Evolutionary conservation across 768 basidiomycete genomes (phyloP), one percentile per base, ranked within the genome.

Genomic region (Mycena belliarum): DNA sequence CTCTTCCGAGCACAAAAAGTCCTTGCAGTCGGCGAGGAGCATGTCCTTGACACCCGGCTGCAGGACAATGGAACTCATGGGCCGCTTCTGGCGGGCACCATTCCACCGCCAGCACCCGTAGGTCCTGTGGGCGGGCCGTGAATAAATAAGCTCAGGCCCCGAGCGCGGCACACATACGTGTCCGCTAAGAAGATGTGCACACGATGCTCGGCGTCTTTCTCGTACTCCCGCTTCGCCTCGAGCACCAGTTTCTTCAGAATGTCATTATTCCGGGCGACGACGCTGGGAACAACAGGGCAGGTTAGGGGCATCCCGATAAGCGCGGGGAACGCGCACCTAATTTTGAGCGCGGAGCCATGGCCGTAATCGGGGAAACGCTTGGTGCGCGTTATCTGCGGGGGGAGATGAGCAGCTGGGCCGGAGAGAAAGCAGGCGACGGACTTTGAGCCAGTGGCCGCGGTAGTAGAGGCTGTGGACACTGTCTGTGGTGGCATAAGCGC

Each of bases 41-140:
- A 94, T 94, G 69, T 94, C 93, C 67, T 93, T 93, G 10, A 93
- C 90, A 41, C 89, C 91, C 5, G 91, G 90, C 65, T 93, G 91
- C 12, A 94, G 80, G 15, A 94, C 91, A 59, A 95, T 93, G n/a
- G 91, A 93, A 66, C 88, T 90, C 87, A 95, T 88, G 0, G 93
- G 92, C 29, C 92, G 82, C 72, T 95, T 95, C 66, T 93, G 89
- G 47, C 91, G 81, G 6, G 91, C 89, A 41, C 91, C 92, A 64
- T 91, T 93, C 88, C 90, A 93, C 55, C 90, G 79, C 93, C 93
- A 95, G 66, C 86, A 85, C 2, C 80, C 82, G 65, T 88, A 88
- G 10, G 86, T 82, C 45, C 88, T 89, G 49, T 48, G 42, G 57
- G 43, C 56, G 54, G 21, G 46, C 20, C 20, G 18, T 38, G 20